These are phyloP conservation scores for Colletotrichum orbiculare DNA, from an alignment of 2,329 filamentous ascomycete genomes.

Conservation along the genomic window DNA sequence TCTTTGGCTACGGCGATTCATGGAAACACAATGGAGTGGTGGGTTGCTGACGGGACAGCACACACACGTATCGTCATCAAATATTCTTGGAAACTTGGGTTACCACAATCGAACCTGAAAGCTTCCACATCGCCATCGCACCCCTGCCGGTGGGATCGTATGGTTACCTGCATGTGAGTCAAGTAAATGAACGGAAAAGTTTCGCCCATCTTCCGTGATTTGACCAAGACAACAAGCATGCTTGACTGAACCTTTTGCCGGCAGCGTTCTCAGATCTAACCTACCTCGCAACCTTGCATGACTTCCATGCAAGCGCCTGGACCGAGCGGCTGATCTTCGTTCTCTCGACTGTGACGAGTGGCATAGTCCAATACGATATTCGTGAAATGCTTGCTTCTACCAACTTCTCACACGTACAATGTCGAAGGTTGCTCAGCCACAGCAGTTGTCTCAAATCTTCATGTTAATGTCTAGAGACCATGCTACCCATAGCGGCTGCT, in stretches of 20 bases:
- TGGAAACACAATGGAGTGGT: background rate
- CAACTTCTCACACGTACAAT: slow-evolving; percentile 17
- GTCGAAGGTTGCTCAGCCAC: slow-evolving; percentile 30
- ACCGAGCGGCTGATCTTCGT: slow-evolving; percentile 20
- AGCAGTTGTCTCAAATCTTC: background rate
- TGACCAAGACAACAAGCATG: no score
- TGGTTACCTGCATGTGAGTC: no score
- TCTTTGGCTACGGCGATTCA: background rate
- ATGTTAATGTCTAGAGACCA: background rate
- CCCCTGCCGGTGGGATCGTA: no score
- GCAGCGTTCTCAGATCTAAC: no score
- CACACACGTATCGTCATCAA: no score
- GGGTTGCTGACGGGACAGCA: background rate
- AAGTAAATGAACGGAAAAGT: no score
- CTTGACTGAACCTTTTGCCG: no score
- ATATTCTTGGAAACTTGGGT: no score
- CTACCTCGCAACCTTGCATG: background rate
- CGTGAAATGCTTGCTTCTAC: background rate
- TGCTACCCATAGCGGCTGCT: background rate
- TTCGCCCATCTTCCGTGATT: no score
- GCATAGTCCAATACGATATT: slow-evolving; percentile 6
- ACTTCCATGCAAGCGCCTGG: slow-evolving; percentile 8
- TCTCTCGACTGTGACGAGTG: slow-evolving; percentile 15
- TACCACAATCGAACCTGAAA: no score
- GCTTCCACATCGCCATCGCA: no score